Evolutionary conservation across 1,139 yeast genomes (phyloP).

Genomic region (Magnusiomyces suaveolens): DNA sequence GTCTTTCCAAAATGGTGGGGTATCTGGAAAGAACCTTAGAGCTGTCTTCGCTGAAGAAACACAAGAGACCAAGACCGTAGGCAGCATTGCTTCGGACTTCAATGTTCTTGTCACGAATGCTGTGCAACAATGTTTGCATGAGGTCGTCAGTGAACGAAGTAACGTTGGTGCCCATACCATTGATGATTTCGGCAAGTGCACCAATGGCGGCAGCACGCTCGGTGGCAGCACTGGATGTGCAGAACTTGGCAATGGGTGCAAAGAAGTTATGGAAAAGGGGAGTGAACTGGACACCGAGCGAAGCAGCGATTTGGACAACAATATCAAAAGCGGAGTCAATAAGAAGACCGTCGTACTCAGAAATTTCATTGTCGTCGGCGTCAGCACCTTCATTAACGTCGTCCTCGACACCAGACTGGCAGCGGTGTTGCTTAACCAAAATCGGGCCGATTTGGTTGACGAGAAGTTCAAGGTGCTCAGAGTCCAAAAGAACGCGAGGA

Average conservation of each 20-base stretch:
- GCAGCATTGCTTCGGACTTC: constrained; percentile 96
- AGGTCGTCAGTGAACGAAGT: constrained; percentile 64
- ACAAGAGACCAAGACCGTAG: constrained; percentile 81
- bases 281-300: constrained; percentile 65
- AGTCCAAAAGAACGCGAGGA: constrained; percentile 52
- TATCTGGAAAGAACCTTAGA: constrained; percentile 53
- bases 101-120: constrained; percentile 67
- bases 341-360: constrained; percentile 80
- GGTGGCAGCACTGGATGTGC: constrained; percentile 53
- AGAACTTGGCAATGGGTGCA: constrained; percentile 51
- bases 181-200: constrained; percentile 79
- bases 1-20: constrained; percentile 59
- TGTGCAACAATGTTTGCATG: constrained; percentile 56
- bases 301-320: constrained; percentile 64
- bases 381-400: constrained; percentile 43
- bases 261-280: constrained; percentile 68
- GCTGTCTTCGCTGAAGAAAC: constrained; percentile 44
- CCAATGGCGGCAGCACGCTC: constrained; percentile 85
- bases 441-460: constrained; percentile 63
- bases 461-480: constrained; percentile 52
- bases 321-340: constrained; percentile 83
- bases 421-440: constrained; percentile 70
- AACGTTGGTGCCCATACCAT: constrained; percentile 53
- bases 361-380: constrained; percentile 37
- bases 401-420: constrained; percentile 58